Conservation (phyloP, 495 filamentous ascomycete genomes). For the Penicillium maclennaniae region DNA sequence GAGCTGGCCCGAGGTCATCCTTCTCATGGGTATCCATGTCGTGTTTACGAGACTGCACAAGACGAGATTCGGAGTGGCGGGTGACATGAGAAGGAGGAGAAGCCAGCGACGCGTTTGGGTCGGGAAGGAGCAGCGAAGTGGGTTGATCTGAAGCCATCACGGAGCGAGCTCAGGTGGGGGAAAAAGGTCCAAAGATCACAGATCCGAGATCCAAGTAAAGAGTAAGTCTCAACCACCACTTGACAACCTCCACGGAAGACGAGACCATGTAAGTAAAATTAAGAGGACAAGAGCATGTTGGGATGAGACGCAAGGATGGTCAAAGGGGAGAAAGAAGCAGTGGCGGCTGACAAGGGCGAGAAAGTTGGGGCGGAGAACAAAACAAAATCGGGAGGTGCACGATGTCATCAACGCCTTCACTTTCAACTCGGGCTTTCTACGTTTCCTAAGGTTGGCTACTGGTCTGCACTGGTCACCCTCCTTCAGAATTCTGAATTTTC, state of each 20-base stretch:
- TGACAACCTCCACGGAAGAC: constrained; percentile 24
- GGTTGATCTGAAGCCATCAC: constrained; percentile 22
- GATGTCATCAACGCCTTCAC: constrained; percentile 16
- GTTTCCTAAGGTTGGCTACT: neutral
- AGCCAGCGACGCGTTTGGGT: constrained; percentile 21
- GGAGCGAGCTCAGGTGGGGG: constrained; percentile 11
- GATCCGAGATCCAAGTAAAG: neutral
- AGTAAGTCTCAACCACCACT: constrained; percentile 5
- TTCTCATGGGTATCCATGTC: constrained; percentile 34
- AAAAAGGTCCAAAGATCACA: neutral
- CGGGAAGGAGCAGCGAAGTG: constrained; percentile 10
- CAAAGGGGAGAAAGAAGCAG: constrained; percentile 23
- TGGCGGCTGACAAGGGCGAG: constrained; percentile 39
- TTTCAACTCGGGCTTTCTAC: neutral
- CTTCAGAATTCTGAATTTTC: neutral
- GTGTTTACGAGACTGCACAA: constrained; percentile 11
- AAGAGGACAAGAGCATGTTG: constrained; percentile 8
- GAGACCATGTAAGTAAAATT: constrained; percentile 1
- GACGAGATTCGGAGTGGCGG: constrained; percentile 13
- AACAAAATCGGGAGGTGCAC: constrained; percentile 28
- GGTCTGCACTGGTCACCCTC: too few relatives aligned
- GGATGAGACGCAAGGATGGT: constrained; percentile 20
- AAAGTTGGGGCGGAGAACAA: constrained; percentile 38
- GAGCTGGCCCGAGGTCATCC: constrained; percentile 18
- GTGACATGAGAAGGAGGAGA: constrained; percentile 13